Base-by-base conservation (phyloP, 441 rosid genomes). In the Adansonia grandidieri region DNA sequence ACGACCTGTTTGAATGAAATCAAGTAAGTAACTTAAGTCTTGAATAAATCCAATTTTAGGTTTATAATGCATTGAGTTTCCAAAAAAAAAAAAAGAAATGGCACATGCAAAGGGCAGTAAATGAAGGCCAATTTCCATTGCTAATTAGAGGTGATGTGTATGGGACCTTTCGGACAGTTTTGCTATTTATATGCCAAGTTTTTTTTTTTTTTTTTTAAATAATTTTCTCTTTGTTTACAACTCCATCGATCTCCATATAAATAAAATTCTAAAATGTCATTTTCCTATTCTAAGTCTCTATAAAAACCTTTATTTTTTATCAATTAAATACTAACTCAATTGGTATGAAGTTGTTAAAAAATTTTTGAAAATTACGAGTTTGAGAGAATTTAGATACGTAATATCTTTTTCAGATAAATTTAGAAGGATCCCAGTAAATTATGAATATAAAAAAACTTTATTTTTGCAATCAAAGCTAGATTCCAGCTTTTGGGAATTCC, bases 61-160 rank as follows among this genome's bases (percentile, higher is more conserved):
- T n/a, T 7, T 20, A 71, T 53, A 32, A n/a, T 53, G 62, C 15
- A 32, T 32, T 28, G 42, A 20, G 15, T n/a, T 61, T 61, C 77
- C 22, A 19, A 40, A 22, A 61, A 53, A 74, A 48, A 22, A 40
- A 40, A 22, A 61, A 53, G 61, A 48, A 22, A 40, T 22, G 11
- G 7, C 66, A 58, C 76, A 73, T 73, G 76, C 42, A 11, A 42
- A 7, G 67, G 53, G 54, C 53, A 42, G 77, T 42, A 74, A 20
- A 60, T 60, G 77, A 13, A 3, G 57, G 77, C 61, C 77, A 61
- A 60, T 74, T 74, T 20, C 14, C 22, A 20, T 60, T 60, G 57
- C 77, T 60, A 74, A 74, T 60, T 45, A 44, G 22, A 60, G 77
- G 54, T 44, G 77, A 74, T 60, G 77, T 60, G 10, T 45, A 74